Base-by-base conservation (phyloP, 2,329 filamentous ascomycete species). In the Aureobasidium sp. region DNA sequence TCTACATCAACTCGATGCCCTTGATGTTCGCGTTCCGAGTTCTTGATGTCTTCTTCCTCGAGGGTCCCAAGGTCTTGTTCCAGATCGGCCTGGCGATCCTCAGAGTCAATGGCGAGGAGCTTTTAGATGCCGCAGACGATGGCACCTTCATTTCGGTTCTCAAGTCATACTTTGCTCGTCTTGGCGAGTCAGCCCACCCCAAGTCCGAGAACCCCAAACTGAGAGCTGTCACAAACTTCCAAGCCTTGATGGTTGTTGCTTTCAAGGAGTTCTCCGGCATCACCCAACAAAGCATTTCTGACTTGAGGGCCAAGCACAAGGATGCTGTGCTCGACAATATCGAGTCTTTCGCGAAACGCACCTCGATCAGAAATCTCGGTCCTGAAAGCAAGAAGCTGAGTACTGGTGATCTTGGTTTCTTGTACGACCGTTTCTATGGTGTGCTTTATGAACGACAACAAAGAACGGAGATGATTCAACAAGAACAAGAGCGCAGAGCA, bases 1-100 rank as follows among this genome's bases (percentile, higher is more conserved):
- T 99, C 21, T 99, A 97, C 76, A 95, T 99, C 80, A 99, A 99
- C 81, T 97, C 93, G 1, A 99, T 99, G 94, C 94, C 94, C 5
- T 81, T 99, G 16, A 91, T 97, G 1, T 99, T 97, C 75, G 94
- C 94, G 49, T 99, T 97, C 74, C 85, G 94, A 61, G 94, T 99
- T 53, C 77, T 99, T 65, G 94, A 99, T 69, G 93, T 99, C 54
- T 99, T 99, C 79, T 99, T 99, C 75, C 85, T 99, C 44, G 94
- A 99, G 75, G 94, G 94, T 0, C 93, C 94, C 16, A 97, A 97
- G 76, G 94, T 97, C 1, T 79, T 99, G 10, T 99, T 99, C 76
- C 94, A 99, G 74, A 89, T 99, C 62, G 94, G 94, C 21, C 79
- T 99, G 64, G 94, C 94, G n/a, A 99, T 99, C 69, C 79, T 99